Conservation (phyloP, 2,329 filamentous ascomycete species). For the Aspergillus sp. region DNA sequence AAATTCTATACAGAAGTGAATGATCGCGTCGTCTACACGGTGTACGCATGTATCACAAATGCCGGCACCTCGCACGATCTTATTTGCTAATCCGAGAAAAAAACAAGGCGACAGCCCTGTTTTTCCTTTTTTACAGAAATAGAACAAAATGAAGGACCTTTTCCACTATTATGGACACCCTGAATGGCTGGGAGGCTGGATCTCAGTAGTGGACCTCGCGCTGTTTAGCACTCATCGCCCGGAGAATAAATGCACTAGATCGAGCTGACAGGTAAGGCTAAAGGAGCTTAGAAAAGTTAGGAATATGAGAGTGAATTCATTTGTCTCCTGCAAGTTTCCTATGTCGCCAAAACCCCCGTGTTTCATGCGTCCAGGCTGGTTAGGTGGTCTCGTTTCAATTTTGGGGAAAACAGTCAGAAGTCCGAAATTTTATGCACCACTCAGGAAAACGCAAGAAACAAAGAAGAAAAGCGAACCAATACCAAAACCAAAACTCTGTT, state of each 20-base stretch:
- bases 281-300: background rate
- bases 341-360: background rate
- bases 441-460: background rate
- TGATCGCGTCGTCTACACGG: background rate
- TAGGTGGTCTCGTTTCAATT: background rate
- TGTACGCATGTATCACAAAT: constrained; percentile 2
- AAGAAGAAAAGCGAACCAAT: background rate
- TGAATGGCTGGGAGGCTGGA: constrained; percentile 11
- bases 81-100: constrained; percentile 5
- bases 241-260: constrained; percentile 17
- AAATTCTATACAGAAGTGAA: constrained; percentile 8
- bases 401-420: background rate
- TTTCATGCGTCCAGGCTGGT: background rate
- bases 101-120: background rate
- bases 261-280: constrained; percentile 12
- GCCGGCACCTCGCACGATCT: constrained; percentile 5
- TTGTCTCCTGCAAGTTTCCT: background rate
- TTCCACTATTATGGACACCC: background rate
- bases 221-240: constrained; percentile 14
- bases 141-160: constrained; percentile 14
- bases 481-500: background rate
- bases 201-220: constrained; percentile 13
- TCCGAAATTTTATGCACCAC: background rate
- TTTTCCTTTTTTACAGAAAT: background rate
- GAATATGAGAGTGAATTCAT: background rate